Percentiles rank a stretch among this genome's conserved stretches.
phyloP scores from a whole-genome alignment of 1,284 basidiomycete genomes.

The Entoloma clypeatum region DNA sequence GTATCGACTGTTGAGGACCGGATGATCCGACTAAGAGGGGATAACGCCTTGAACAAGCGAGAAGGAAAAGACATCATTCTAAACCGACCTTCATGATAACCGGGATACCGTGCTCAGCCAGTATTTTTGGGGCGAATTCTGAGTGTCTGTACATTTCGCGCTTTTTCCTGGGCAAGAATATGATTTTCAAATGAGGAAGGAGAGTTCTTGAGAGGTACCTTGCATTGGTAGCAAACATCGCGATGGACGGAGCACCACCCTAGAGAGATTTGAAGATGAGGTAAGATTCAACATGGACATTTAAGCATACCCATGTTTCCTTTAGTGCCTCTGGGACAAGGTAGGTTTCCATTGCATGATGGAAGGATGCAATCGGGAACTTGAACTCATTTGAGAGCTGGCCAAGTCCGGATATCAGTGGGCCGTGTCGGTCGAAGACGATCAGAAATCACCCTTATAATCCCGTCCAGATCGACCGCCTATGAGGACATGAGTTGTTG shows the following conservation, averaged over 20 bases:
- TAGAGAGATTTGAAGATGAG: slow-evolving; percentile 5
- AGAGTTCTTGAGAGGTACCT: slow-evolving; percentile 9
- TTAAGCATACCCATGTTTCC: slow-evolving; percentile 53
- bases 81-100: slow-evolving; percentile 72
- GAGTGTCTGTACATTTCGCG: slow-evolving; percentile 82
- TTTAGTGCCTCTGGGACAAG: slow-evolving; percentile 74
- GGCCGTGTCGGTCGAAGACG: neutral
- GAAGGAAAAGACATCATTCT: neutral
- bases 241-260: slow-evolving; percentile 63
- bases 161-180: slow-evolving; percentile 56
- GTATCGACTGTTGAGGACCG: slow-evolving; percentile 73
- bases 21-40: slow-evolving; percentile 62
- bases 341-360: slow-evolving; percentile 80
- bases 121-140: slow-evolving; percentile 78
- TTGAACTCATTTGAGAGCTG: slow-evolving; percentile 78
- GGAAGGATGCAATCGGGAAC: slow-evolving; percentile 72
- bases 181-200: neutral
- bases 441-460: slow-evolving; percentile 54
- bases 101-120: slow-evolving; percentile 69
- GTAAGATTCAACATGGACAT: neutral
- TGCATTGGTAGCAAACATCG: slow-evolving; percentile 62
- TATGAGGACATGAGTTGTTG: neutral
- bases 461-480: slow-evolving; percentile 73
- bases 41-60: neutral
- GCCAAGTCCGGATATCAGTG: slow-evolving; percentile 9